Percentiles rank a stretch among this genome's conserved stretches.
Evolutionary conservation across 768 basidiomycete genomes (phyloP).

Genomic region (Clitopilus hobsonii): DNA sequence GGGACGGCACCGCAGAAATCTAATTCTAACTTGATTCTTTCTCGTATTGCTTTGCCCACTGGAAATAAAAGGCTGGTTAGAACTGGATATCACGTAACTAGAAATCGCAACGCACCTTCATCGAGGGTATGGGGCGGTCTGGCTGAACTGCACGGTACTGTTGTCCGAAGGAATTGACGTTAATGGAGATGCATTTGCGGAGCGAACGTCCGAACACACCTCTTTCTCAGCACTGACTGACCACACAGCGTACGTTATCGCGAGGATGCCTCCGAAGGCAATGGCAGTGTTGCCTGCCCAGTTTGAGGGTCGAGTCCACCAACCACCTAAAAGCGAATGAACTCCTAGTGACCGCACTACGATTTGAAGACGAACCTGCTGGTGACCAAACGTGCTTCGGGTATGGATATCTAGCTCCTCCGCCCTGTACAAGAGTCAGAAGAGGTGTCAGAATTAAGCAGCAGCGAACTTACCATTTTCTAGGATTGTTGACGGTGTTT

Average conservation of each 20-base stretch:
- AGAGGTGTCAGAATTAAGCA: neutral
- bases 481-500: conserved; percentile 6
- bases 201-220: conserved; percentile 38
- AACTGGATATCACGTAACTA: neutral
- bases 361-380: conserved; percentile 50
- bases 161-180: neutral
- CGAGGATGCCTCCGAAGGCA: conserved; percentile 61
- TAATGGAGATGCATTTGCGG: neutral
- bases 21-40: neutral
- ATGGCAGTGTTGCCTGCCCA: conserved; percentile 86
- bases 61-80: neutral
- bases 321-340: conserved; percentile 60
- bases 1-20: neutral
- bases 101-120: conserved; percentile 47
- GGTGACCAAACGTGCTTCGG: conserved; percentile 96
- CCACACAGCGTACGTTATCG: conserved; percentile 64
- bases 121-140: conserved; percentile 70
- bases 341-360: neutral
- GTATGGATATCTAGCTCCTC: conserved; percentile 85
- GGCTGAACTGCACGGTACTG: conserved; percentile 62
- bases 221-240: conserved; percentile 72
- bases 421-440: conserved; percentile 46
- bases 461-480: conserved; percentile 7
- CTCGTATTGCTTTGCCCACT: conserved; percentile 34
- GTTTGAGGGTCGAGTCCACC: conserved; percentile 91